Evolutionary conservation across 768 basidiomycete genomes (phyloP).

Genomic region (Lactarius hatsudake): DNA sequence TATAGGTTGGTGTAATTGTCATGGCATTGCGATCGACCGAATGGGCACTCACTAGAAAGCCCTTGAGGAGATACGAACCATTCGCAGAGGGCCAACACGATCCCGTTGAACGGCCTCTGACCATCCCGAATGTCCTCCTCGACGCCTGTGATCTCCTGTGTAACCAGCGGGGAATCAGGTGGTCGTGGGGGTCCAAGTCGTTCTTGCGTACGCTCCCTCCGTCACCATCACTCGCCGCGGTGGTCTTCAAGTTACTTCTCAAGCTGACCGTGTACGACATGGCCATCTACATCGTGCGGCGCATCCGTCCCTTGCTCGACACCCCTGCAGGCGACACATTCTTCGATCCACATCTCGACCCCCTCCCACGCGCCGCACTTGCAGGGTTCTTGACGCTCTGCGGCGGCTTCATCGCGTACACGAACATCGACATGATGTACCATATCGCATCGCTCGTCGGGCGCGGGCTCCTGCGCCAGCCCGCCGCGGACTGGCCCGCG

Average conservation of each 20-base stretch:
- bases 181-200: neutral
- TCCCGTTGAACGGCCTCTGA: constrained; percentile 45
- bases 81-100: constrained; percentile 54
- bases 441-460: neutral
- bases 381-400: neutral
- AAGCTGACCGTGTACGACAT: neutral
- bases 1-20: neutral
- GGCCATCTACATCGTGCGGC: neutral
- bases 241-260: neutral
- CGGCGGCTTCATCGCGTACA: neutral
- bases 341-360: neutral
- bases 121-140: neutral
- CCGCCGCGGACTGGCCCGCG: neutral
- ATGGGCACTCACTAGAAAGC: neutral
- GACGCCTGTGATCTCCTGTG: neutral
- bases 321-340: neutral
- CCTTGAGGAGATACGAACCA: constrained; percentile 40
- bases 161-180: neutral
- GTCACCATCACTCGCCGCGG: neutral
- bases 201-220: neutral
- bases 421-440: neutral
- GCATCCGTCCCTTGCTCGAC: neutral
- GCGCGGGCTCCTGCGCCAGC: neutral
- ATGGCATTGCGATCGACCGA: neutral
- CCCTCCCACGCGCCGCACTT: neutral